Evolutionary conservation across 2,329 filamentous ascomycete species (phyloP), one percentile per base, ranked within the genome.

Genomic region (Aureobasidium lini): DNA sequence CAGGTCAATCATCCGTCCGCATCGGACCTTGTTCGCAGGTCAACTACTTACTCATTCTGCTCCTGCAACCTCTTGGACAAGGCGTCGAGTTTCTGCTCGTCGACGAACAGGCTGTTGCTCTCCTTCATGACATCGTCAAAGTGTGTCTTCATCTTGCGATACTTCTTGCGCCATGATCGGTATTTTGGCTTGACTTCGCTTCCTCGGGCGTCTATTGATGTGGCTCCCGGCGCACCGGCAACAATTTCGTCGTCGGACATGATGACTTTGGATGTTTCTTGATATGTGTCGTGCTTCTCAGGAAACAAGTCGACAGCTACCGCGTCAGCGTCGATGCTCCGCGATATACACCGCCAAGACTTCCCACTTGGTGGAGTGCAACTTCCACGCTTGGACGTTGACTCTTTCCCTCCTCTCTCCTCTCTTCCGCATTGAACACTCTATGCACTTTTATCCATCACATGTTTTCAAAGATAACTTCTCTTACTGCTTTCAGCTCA

Each of bases 1-100:
- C n/a, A 13, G 16, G 43, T 28, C 50, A 61, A 58, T 37, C 3
- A 29, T 15, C n/a, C 23, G 6, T 54, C 28, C 15, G 11, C 13
- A 36, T 29, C 34, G 18, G 39, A 7, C 23, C 32, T 15, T 9
- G 5, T 7, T 34, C 6, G 28, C 6, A 31, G 1, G 7, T 13
- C 42, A n/a, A 16, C 16, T 37, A 74, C 86, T 68, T 81, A 96
- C 92, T 97, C 93, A 67, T 96, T 96, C 75, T 96, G 88, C 67
- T 95, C 85, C 60, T 90, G 88, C 62, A 99, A 81, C 56, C 91
- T 83, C 72, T 89, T 91, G 23, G 90, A 89, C 4, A 90, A 88
- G 64, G 87, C 85, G 62, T 88, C 84, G 37, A 92, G 89, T 73
- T 87, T 86, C 72, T 89, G 88, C 73, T 94, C 91, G 58, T 89